Evolutionary conservation across 2,329 filamentous ascomycete genomes (phyloP).

Genomic region (Chrysosporium queenslandicum): DNA sequence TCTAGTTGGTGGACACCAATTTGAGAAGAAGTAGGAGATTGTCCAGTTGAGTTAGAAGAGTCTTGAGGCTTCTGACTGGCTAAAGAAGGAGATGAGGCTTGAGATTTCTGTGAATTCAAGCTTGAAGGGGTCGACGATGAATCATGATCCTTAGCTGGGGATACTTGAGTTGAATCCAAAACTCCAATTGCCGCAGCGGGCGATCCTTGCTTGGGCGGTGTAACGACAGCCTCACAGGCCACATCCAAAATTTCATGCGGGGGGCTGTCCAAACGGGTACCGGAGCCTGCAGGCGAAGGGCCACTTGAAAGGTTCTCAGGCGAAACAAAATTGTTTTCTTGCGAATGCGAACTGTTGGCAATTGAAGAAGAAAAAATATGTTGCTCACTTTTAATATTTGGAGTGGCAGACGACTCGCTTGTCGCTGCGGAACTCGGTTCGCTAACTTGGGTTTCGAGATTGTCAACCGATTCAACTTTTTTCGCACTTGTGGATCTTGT

Average conservation of each 20-base stretch:
- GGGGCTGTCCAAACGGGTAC: background rate
- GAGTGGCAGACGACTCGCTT: background rate
- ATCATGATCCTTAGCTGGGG: background rate
- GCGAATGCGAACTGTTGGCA: background rate
- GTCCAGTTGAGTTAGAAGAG: background rate
- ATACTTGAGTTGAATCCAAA: background rate
- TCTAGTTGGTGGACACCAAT: background rate
- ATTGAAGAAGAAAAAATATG: constrained; percentile 7
- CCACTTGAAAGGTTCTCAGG: background rate
- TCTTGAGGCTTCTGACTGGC: background rate
- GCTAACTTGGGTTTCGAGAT: background rate
- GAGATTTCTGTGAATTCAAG: background rate
- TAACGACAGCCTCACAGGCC: background rate
- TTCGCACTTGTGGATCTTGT: background rate
- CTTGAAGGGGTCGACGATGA: background rate
- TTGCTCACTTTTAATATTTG: constrained; percentile 10
- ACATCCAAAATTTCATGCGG: background rate
- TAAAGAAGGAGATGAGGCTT: constrained; percentile 3
- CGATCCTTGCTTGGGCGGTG: background rate
- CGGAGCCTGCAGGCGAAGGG: background rate
- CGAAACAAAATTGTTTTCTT: background rate
- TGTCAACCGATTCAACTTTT: background rate
- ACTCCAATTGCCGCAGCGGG: background rate
- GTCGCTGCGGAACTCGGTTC: background rate
- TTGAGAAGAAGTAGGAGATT: background rate